phyloP scores from a whole-genome alignment of 1,284 basidiomycete genomes.

The Sanguinoderma infundibulare region DNA sequence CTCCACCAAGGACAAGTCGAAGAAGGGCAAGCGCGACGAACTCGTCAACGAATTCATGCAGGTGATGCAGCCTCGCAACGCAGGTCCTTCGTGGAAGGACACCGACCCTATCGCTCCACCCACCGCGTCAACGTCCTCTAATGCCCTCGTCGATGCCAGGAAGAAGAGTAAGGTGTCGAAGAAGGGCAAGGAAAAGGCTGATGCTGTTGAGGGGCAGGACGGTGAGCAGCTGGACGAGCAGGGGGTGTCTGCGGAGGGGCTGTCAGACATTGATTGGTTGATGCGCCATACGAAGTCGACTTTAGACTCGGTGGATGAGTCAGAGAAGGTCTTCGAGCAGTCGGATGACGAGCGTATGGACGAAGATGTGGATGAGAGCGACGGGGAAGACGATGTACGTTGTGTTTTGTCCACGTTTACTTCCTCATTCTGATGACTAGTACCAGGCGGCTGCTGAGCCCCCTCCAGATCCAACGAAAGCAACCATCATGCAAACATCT shows the following conservation, averaged over 20 bases:
- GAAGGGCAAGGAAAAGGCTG: constrained; percentile 17
- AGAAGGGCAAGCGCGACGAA: constrained; percentile 36
- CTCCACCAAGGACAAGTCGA: constrained; percentile 24
- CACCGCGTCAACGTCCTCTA: constrained; percentile 5
- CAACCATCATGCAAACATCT: constrained; percentile 77
- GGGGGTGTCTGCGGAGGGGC: constrained; percentile 30
- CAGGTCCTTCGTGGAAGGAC: constrained; percentile 72
- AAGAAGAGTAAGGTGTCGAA: constrained; percentile 34
- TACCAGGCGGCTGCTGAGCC: constrained; percentile 9
- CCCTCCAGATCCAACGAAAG: constrained; percentile 49
- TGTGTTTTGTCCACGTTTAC: neutral
- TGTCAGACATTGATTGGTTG: constrained; percentile 80
- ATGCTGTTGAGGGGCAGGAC: constrained; percentile 5
- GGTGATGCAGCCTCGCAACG: constrained; percentile 63
- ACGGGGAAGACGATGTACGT: constrained; percentile 14
- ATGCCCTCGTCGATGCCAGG: neutral
- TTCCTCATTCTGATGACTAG: neutral
- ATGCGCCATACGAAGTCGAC: constrained; percentile 61
- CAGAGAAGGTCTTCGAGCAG: constrained; percentile 60
- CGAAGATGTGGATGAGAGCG: constrained; percentile 21
- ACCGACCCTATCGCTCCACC: constrained; percentile 37
- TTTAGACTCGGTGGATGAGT: constrained; percentile 40
- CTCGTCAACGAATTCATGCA: constrained; percentile 60
- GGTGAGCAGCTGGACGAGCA: constrained; percentile 23
- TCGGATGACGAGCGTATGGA: constrained; percentile 57